Evolutionary conservation across 2,329 filamentous ascomycete species (phyloP), one percentile per base, ranked within the genome.

Genomic region (Colletotrichum somersetense): DNA sequence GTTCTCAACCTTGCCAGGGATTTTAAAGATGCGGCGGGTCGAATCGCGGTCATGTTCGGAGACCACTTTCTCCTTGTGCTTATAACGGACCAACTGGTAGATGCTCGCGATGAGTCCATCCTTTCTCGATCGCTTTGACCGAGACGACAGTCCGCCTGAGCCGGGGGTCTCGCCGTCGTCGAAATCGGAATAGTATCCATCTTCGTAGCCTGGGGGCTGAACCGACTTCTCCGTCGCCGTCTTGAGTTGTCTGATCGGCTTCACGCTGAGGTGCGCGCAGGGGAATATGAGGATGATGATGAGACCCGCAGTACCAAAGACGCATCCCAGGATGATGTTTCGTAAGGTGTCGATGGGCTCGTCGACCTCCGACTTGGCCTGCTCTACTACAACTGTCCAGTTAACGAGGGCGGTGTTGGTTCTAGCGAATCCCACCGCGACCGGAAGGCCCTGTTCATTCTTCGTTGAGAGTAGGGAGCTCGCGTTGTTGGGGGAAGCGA

Each of bases 311-410:
- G 94, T 96, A 1, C 92, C 93, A 79, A 97, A 97, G 0, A 97
- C 92, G 73, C 94, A 97, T 6, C 90, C 93, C 2, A 97, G 82
- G 1, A 98, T 88, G 62, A 97, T 93, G 59, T 92, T 91, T 26
- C 93, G 90, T n/a, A 97, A 85, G 26, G 89, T 91, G 38, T 85
- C 82, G 69, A 97, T 95, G 0, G 95, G 93, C 10, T 86, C 85
- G 82, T 92, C 95, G 0, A 95, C 93, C 81, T 97, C 95, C 30
- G 80, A 80, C 74, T 90, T 89, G 2, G 89, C 85, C 80, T 96
- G 91, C 79, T 97, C 95, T 0, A 97, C 89, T 2, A 97, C 77
- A 4, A 98, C 83, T 6, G 93, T 90, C 95, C 95, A 98, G 77
- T 96, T 89, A 10, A 93, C 93, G 64, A 97, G 82, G 0, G 83